Conservation (phyloP, 108 stramenopile genomes). For the Pseudonitzschia pungens region DNA sequence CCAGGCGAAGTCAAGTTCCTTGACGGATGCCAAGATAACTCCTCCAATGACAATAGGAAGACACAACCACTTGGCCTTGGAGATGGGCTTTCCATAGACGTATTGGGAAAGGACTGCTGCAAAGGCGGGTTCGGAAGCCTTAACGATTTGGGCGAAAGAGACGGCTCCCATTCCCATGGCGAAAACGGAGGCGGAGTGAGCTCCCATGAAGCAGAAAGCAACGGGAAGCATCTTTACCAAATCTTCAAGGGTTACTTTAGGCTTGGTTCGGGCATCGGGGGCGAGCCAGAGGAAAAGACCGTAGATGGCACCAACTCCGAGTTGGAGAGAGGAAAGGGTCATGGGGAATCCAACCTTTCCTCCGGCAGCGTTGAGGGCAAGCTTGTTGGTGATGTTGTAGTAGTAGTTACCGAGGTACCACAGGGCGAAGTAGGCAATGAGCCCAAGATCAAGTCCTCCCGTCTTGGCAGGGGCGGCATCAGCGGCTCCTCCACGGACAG, state of each 20-base stretch:
- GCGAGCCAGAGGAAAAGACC: constrained; percentile 90
- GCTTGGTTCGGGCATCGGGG: constrained; percentile 79
- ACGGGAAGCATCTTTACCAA: constrained; percentile 87
- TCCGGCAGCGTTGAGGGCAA: constrained; percentile 84
- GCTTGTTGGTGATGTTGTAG: constrained; percentile 91
- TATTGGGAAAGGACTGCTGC: constrained; percentile 88
- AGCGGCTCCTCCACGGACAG: constrained; percentile 59
- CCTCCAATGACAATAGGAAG: constrained; percentile 93
- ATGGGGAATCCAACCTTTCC: constrained; percentile 90
- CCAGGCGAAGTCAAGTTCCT: constrained; percentile 92
- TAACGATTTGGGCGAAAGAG: constrained; percentile 94
- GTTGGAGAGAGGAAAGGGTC: constrained; percentile 85
- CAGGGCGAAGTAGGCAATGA: constrained; percentile 84
- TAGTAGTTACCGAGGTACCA: constrained; percentile 96
- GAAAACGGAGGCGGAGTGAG: constrained; percentile 90
- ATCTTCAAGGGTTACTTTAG: constrained; percentile 74
- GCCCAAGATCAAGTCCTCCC: constrained; percentile 69
- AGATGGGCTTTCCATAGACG: constrained; percentile 84
- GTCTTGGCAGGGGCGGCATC: constrained; percentile 21
- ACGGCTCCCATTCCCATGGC: constrained; percentile 91
- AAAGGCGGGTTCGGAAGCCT: constrained; percentile 93
- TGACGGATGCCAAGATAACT: constrained; percentile 87
- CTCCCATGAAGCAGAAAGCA: constrained; percentile 90
- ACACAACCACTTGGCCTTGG: constrained; percentile 92
- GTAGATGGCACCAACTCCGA: constrained; percentile 85